These are phyloP conservation scores for Pelagomonas calceolata DNA, from an alignment of 108 stramenopile genomes.

Conservation along the genomic window DNA sequence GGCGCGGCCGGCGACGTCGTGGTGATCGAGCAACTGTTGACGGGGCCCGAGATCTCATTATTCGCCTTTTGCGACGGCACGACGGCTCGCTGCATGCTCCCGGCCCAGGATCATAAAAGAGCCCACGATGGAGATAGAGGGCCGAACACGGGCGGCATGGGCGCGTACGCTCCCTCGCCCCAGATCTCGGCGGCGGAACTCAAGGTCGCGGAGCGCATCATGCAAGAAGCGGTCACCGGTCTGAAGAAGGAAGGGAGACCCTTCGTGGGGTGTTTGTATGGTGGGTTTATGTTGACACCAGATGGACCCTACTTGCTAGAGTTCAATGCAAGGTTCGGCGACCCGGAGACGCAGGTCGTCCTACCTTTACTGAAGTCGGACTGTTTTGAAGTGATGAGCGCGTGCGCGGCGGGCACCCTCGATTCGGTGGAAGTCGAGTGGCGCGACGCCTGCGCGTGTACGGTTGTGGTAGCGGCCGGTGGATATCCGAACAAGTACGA, in stretches of 20 bases:
- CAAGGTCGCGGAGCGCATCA: conserved; percentile 73
- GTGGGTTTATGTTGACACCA: conserved; percentile 92
- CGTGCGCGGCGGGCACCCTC: conserved; percentile 80
- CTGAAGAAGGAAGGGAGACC: conserved; percentile 90
- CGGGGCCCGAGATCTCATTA: conserved; percentile 92
- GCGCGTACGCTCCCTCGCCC: conserved; percentile 95
- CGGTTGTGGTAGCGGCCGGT: conserved; percentile 85
- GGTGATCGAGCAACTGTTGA: conserved; percentile 92
- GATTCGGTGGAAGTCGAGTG: conserved; percentile 64
- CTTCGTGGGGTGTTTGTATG: conserved; percentile 90
- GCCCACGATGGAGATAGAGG: conserved; percentile 89
- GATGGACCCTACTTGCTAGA: conserved; percentile 83
- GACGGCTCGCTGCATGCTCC: conserved; percentile 73
- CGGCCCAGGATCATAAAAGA: conserved; percentile 97
- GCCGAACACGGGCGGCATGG: conserved; percentile 98
- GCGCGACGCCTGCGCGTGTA: conserved; percentile 62
- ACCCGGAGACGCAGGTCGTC: conserved; percentile 97
- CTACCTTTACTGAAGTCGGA: conserved; percentile 90
- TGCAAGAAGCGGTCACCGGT: conserved; percentile 76
- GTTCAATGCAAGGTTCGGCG: conserved; percentile 97
- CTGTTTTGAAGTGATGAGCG: conserved; percentile 76
- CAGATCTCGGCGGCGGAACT: conserved; percentile 77
- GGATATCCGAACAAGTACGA: conserved; percentile 87
- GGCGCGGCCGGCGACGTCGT: conserved; percentile 87
- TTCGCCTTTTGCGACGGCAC: conserved; percentile 94